phyloP scores from a whole-genome alignment of 176 grass and related monocot species.

The Triticum dicoccoides region DNA sequence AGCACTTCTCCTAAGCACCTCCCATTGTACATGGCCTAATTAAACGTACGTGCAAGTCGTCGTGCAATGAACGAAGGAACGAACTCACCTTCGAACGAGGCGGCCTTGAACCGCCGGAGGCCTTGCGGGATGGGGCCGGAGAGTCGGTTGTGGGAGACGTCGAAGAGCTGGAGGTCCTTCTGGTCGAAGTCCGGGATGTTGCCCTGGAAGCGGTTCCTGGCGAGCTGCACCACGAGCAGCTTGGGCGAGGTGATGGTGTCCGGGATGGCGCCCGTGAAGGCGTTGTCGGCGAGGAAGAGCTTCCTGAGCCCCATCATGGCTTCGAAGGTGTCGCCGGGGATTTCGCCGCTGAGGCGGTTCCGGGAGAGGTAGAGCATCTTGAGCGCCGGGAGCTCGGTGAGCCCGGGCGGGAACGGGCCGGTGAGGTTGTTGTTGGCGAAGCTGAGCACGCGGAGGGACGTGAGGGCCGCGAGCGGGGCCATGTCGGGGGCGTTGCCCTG shows the following conservation, averaged over 20 bases:
- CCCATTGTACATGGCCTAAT: no score
- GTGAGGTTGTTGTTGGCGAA: conserved; percentile 59
- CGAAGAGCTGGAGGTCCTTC: conserved; percentile 11
- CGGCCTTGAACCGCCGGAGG: conserved; percentile 31
- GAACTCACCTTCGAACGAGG: conserved; percentile 52
- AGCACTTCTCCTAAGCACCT: no score
- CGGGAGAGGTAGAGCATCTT: conserved; percentile 49
- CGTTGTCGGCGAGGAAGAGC: conserved; percentile 52
- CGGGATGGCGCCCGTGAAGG: conserved; percentile 61
- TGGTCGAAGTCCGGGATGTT: conserved; percentile 47
- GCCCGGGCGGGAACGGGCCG: conserved; percentile 50
- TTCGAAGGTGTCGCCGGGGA: conserved; percentile 51
- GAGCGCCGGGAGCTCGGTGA: conserved; percentile 43
- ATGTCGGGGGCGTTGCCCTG: conserved; percentile 39
- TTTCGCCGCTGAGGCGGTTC: conserved; percentile 53
- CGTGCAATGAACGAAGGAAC: background rate
- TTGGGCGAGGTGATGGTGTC: conserved; percentile 39
- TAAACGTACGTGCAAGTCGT: background rate
- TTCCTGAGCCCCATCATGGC: conserved; percentile 36
- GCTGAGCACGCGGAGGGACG: conserved; percentile 66
- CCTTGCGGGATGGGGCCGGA: conserved; percentile 46
- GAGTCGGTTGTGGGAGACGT: conserved; percentile 63
- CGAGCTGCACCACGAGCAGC: conserved; percentile 37
- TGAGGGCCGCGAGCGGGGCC: conserved; percentile 28
- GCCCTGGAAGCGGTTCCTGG: conserved; percentile 53